Evolutionary conservation across 176 grass and related monocot species (phyloP).

Genomic region (Bonia amplexicaulis): DNA sequence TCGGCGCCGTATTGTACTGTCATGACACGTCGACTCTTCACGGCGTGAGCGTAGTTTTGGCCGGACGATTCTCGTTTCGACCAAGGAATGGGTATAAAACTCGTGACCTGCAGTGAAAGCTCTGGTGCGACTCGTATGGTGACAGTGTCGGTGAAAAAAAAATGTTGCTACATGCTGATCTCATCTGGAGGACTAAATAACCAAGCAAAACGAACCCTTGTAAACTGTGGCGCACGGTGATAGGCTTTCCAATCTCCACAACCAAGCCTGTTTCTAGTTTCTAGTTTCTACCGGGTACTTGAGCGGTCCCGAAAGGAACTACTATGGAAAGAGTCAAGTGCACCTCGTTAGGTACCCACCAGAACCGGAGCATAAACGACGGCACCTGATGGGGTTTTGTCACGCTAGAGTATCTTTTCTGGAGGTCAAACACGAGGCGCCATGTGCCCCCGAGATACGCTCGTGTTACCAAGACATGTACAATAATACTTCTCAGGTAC

Average conservation of each 20-base stretch:
- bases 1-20: background rate
- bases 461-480: background rate
- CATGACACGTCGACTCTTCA: background rate
- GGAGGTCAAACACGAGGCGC: background rate
- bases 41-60: background rate
- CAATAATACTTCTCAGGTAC: background rate
- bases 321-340: background rate
- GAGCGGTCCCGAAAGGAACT: background rate
- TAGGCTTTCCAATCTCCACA: background rate
- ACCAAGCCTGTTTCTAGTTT: background rate
- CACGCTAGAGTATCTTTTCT: background rate
- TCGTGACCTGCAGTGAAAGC: background rate
- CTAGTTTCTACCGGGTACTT: background rate
- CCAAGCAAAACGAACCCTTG: background rate
- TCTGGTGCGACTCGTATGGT: background rate
- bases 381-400: background rate
- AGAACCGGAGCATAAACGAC: slow-evolving; percentile 14
- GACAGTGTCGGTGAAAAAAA: background rate
- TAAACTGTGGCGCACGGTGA: background rate
- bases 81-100: background rate
- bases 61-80: background rate
- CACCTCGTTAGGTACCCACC: slow-evolving; percentile 3
- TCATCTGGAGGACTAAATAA: background rate
- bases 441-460: background rate
- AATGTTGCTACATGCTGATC: background rate